A percentile compares a stretch with the other conserved stretches of the same genome.
These are phyloP conservation scores for Anthoceros angustus DNA, from an alignment of 225 moss, liverwort and hornwort species.

Conservation along the genomic window DNA sequence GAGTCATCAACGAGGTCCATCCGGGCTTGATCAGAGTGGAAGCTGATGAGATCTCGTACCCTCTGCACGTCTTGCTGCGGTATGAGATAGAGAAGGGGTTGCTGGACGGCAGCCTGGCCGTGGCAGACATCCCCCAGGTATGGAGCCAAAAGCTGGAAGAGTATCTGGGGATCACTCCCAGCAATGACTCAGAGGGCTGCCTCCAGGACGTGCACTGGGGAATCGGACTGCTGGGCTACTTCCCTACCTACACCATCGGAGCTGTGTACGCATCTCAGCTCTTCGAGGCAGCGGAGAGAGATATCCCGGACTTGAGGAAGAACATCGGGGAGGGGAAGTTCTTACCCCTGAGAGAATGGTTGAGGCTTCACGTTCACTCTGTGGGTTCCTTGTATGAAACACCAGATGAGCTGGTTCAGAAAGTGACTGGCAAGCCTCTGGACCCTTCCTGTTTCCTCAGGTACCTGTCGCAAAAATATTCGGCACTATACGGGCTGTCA, in stretches of 20 bases:
- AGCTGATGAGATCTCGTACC: constrained; percentile 17
- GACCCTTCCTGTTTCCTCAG: constrained; percentile 11
- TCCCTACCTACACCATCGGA: constrained; percentile 16
- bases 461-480: constrained; percentile 13
- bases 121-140: constrained; percentile 8
- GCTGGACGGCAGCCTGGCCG: constrained; percentile 9
- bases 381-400: constrained; percentile 18
- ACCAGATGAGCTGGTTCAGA: constrained; percentile 14
- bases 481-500: constrained; percentile 15
- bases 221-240: constrained; percentile 14
- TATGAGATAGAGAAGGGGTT: constrained; percentile 18
- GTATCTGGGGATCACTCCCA: constrained; percentile 14
- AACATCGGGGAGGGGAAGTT: constrained; percentile 15
- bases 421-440: constrained; percentile 14
- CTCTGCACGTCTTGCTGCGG: constrained; percentile 14
- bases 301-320: constrained; percentile 12
- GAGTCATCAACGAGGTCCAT: constrained; percentile 16
- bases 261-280: constrained; percentile 15
- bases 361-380: constrained; percentile 12
- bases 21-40: constrained; percentile 13
- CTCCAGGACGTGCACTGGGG: constrained; percentile 18
- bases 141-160: constrained; percentile 19
- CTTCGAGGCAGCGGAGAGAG: constrained; percentile 12
- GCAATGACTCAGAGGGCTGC: constrained; percentile 11
- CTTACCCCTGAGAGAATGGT: constrained; percentile 12